Evolutionary conservation across 345 rosid genomes (phyloP).

Genomic region (Pistacia vera): DNA sequence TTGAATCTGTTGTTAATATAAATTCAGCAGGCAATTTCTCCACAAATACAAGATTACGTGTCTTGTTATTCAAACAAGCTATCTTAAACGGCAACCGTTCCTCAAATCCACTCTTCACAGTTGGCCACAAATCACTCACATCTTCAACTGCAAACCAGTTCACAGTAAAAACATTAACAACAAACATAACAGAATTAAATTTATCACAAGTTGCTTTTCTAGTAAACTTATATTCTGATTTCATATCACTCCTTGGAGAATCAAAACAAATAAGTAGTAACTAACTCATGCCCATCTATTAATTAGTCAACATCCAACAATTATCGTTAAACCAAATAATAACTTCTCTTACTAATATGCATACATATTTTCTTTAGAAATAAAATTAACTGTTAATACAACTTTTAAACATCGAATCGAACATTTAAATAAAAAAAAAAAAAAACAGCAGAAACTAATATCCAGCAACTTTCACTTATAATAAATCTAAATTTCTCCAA

Average conservation of each 20-base stretch:
- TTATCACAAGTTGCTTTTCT: background rate
- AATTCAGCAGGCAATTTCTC: slow-evolving; percentile 81
- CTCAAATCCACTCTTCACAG: slow-evolving; percentile 68
- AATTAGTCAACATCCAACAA: background rate
- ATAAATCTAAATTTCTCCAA: background rate
- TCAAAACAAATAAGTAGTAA: background rate
- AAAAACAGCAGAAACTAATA: slow-evolving; percentile 16
- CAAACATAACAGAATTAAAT: background rate
- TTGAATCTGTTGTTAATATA: slow-evolving; percentile 84
- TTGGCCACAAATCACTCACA: slow-evolving; percentile 94
- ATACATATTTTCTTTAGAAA: background rate
- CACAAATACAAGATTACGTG: slow-evolving; percentile 77
- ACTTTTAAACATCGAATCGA: background rate
- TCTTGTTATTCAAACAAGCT: slow-evolving; percentile 83
- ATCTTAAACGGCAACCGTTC: slow-evolving; percentile 68
- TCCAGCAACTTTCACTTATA: background rate
- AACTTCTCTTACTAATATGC: background rate
- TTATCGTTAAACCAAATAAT: background rate
- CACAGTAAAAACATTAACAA: slow-evolving; percentile 5
- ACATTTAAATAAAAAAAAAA: background rate
- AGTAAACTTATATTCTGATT: background rate
- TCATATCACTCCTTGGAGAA: background rate
- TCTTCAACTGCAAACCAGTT: slow-evolving; percentile 70
- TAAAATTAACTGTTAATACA: background rate
- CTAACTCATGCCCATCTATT: background rate